Evolutionary conservation across 75 land plant species (phyloP).

Genomic region (Selaginella moellendorffii): DNA sequence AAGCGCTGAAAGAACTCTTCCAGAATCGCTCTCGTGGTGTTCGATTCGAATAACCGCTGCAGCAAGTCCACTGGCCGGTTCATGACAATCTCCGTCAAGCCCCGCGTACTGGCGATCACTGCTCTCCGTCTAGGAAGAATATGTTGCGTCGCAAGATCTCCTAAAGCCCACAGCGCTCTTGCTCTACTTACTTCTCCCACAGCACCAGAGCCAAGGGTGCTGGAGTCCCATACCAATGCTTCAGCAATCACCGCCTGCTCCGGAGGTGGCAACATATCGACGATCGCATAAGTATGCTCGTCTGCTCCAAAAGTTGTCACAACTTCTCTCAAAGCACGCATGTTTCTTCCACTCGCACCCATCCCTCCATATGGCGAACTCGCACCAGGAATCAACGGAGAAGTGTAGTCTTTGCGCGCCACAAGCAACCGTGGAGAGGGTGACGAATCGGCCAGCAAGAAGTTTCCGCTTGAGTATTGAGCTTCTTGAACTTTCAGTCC

Average conservation of each 20-base stretch:
- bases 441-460: slow-evolving; percentile 82
- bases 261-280: slow-evolving; percentile 72
- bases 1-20: slow-evolving; percentile 88
- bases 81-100: slow-evolving; percentile 83
- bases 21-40: slow-evolving; percentile 41
- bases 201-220: slow-evolving; percentile 9
- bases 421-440: slow-evolving; percentile 62
- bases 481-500: slow-evolving; percentile 73
- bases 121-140: slow-evolving; percentile 73
- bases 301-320: slow-evolving; percentile 59
- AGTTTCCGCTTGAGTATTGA: slow-evolving; percentile 62
- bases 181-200: slow-evolving; percentile 14
- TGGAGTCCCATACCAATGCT: slow-evolving; percentile 32
- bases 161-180: slow-evolving; percentile 75
- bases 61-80: slow-evolving; percentile 92
- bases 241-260: slow-evolving; percentile 50
- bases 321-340: slow-evolving; percentile 64
- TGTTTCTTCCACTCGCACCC: slow-evolving; percentile 31
- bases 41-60: slow-evolving; percentile 62
- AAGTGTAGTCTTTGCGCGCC: slow-evolving; percentile 46
- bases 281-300: slow-evolving; percentile 73
- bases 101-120: slow-evolving; percentile 80
- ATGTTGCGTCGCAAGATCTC: slow-evolving; percentile 89
- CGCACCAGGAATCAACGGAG: slow-evolving; percentile 32
- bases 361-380: slow-evolving; percentile 22